Evolutionary conservation across 1,284 basidiomycete species (phyloP).

Genomic region (Malassezia restricta): DNA sequence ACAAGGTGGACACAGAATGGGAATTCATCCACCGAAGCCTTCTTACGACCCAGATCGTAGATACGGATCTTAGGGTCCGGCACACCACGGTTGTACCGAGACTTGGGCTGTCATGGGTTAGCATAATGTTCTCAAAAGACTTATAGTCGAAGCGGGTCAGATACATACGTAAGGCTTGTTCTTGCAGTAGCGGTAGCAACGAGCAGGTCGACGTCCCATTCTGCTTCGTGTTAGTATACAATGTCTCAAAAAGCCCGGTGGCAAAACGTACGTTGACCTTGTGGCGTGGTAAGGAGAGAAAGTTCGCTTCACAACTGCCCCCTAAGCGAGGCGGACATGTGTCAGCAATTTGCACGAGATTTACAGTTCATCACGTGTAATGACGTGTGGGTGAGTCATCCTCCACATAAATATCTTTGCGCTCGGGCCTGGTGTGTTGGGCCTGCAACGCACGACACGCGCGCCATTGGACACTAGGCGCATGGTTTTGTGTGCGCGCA

Average conservation of each 20-base stretch:
- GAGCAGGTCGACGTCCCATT: slow-evolving; percentile 24
- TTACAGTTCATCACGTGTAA: slow-evolving; percentile 5
- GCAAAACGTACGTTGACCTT: slow-evolving; percentile 8
- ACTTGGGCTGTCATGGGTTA: slow-evolving; percentile 32
- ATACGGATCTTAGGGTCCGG: slow-evolving; percentile 47
- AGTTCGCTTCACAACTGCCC: not conserved
- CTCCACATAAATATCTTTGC: not conserved
- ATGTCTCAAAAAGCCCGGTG: not conserved
- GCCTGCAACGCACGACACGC: not conserved
- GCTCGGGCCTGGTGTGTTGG: slow-evolving; percentile 3
- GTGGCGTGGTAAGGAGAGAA: not conserved
- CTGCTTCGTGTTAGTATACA: not conserved
- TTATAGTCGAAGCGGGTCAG: slow-evolving; percentile 8
- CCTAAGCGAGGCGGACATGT: not conserved
- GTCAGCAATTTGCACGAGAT: slow-evolving; percentile 1
- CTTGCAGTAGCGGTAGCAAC: slow-evolving; percentile 47
- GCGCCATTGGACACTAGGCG: not conserved
- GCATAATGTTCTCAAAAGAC: not conserved
- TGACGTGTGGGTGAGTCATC: not conserved
- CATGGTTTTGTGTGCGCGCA: not conserved
- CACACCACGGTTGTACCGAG: slow-evolving; percentile 77
- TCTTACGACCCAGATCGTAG: slow-evolving; percentile 80
- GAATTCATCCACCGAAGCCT: slow-evolving; percentile 83
- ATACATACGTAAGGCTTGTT: slow-evolving; percentile 32
- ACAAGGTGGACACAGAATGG: slow-evolving; percentile 73